These are phyloP conservation scores for Pseudogymnoascus sp. DNA, from an alignment of 2,329 filamentous ascomycete genomes.

Conservation along the genomic window DNA sequence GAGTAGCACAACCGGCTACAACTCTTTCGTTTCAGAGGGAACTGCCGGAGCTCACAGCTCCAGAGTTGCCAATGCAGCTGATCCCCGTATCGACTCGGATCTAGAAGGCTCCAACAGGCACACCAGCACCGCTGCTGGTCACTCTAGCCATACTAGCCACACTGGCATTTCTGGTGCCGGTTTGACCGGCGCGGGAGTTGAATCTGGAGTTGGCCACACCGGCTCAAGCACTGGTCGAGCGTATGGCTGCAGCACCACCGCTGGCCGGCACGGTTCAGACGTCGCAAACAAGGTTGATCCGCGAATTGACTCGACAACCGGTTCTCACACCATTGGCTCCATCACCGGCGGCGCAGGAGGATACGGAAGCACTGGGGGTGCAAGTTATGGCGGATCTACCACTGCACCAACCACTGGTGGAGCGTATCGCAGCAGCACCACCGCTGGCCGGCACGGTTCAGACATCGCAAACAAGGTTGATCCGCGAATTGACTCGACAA, in stretches of 20 bases:
- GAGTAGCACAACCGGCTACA: constrained; percentile 20
- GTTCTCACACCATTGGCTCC: constrained; percentile 9
- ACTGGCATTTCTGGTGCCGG: constrained; percentile 11
- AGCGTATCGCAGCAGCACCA: constrained; percentile 14
- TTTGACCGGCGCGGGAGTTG: constrained; percentile 29
- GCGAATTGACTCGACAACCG: constrained; percentile 38
- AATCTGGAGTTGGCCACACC: constrained; percentile 12
- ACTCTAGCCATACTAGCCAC: neutral
- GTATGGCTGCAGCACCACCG: constrained; percentile 28
- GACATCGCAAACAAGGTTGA: no score
- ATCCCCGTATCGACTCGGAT: constrained; percentile 28
- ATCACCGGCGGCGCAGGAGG: neutral
- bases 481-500: constrained; percentile 22
- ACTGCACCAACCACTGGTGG: constrained; percentile 16
- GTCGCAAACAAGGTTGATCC: constrained; percentile 45
- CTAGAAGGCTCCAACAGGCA: neutral
- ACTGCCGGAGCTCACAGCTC: constrained; percentile 29
- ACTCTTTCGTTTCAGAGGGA: constrained; percentile 17
- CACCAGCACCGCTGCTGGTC: neutral
- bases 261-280: constrained; percentile 40
- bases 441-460: constrained; percentile 30
- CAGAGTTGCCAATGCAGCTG: constrained; percentile 30
- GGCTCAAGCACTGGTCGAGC: constrained; percentile 12
- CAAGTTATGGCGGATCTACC: neutral
- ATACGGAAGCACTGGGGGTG: neutral